These are phyloP conservation scores for Zanthoxylum bungeanum DNA, from an alignment of 345 rosid species.

Conservation along the genomic window DNA sequence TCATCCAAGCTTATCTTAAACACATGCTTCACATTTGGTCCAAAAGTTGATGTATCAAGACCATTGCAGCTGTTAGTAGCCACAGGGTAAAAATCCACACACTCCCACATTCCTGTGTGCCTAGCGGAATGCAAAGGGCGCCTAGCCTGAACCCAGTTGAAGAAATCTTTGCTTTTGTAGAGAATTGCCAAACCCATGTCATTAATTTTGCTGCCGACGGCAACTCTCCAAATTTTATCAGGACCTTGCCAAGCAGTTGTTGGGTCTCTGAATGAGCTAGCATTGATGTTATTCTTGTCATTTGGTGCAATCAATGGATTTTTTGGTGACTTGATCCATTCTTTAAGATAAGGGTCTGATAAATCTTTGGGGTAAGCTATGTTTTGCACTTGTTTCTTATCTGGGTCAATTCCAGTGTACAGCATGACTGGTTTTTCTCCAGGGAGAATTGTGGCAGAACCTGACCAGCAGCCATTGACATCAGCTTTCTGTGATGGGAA, in stretches of 20 bases:
- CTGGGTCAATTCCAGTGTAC: slow-evolving; percentile 47
- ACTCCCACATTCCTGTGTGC: slow-evolving; percentile 81
- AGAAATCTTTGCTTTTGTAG: slow-evolving; percentile 54
- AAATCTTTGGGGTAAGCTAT: slow-evolving; percentile 40
- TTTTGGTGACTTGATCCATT: slow-evolving; percentile 41
- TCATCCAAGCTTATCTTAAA: slow-evolving; percentile 60
- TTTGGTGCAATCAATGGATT: slow-evolving; percentile 44
- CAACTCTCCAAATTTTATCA: slow-evolving; percentile 34
- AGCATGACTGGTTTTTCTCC: slow-evolving; percentile 35
- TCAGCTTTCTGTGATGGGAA: slow-evolving; percentile 39
- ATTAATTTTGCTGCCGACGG: slow-evolving; percentile 31
- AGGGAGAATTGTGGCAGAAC: slow-evolving; percentile 48
- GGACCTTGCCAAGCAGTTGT: slow-evolving; percentile 50
- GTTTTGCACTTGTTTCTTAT: slow-evolving; percentile 37
- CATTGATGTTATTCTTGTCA: slow-evolving; percentile 18
- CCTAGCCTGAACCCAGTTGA: slow-evolving; percentile 39
- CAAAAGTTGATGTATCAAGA: slow-evolving; percentile 24
- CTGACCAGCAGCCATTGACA: slow-evolving; percentile 52
- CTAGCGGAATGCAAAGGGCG: slow-evolving; percentile 49
- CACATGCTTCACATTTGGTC: slow-evolving; percentile 40
- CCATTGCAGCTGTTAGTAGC: slow-evolving; percentile 12
- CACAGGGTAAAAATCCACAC: slow-evolving; percentile 74
- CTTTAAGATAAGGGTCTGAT: slow-evolving; percentile 44
- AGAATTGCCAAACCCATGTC: slow-evolving; percentile 44
- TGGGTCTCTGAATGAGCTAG: slow-evolving; percentile 53